Percentiles rank a stretch among this genome's conserved stretches.
Evolutionary conservation across 2,329 filamentous ascomycete genomes (phyloP).

Genomic region (Elsinoe batatas): DNA sequence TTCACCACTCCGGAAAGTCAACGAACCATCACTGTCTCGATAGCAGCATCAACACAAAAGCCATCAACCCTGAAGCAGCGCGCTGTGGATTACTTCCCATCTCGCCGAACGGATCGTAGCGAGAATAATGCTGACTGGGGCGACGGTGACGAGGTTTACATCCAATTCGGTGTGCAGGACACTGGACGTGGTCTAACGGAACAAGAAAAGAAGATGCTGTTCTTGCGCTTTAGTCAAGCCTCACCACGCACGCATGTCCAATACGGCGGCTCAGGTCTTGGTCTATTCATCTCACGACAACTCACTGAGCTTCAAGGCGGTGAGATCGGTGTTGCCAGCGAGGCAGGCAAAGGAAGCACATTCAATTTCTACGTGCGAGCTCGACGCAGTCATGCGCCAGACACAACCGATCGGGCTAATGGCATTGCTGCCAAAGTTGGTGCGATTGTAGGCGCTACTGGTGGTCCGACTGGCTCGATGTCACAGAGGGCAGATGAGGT

Average conservation of each 20-base stretch:
- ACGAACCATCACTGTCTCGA: constrained; percentile 54
- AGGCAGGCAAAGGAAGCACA: constrained; percentile 58
- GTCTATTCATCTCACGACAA: constrained; percentile 67
- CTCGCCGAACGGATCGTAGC: constrained; percentile 40
- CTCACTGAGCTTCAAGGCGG: constrained; percentile 75
- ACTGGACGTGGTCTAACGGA: constrained; percentile 64
- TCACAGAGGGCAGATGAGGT: neutral
- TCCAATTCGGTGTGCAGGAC: constrained; percentile 66
- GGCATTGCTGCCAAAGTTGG: constrained; percentile 7
- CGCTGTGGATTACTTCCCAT: constrained; percentile 53
- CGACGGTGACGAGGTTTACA: constrained; percentile 52
- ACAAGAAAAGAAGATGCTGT: constrained; percentile 63
- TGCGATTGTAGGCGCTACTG: constrained; percentile 11
- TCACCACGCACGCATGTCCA: constrained; percentile 66
- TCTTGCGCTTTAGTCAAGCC: constrained; percentile 70
- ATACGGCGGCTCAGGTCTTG: constrained; percentile 69
- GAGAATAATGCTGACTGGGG: constrained; percentile 57
- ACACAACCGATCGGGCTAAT: constrained; percentile 18
- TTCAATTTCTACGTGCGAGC: constrained; percentile 70
- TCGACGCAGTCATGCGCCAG: constrained; percentile 41
- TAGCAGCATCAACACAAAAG: constrained; percentile 52
- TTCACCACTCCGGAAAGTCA: constrained; percentile 58
- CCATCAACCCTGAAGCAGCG: constrained; percentile 35
- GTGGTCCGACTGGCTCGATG: neutral
- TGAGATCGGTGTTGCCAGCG: constrained; percentile 63